Evolutionary conservation across 495 filamentous ascomycete species (phyloP).

Genomic region (Pseudevernia furfuracea): DNA sequence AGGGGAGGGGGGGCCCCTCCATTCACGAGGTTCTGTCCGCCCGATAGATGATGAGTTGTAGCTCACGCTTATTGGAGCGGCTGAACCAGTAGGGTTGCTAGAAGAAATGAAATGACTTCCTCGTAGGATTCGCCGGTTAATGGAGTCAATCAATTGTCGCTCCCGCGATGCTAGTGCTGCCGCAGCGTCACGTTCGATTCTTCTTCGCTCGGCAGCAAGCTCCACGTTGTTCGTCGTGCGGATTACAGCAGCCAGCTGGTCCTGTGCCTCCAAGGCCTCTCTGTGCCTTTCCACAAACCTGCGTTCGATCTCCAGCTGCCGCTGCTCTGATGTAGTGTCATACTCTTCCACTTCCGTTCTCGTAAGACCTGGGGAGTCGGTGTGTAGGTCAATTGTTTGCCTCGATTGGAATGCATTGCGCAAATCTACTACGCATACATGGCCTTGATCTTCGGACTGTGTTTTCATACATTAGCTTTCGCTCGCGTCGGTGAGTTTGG

Average conservation of each 20-base stretch:
- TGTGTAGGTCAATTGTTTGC: constrained; percentile 63
- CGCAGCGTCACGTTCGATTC: constrained; percentile 25
- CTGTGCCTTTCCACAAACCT: constrained; percentile 36
- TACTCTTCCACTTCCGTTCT: constrained; percentile 41
- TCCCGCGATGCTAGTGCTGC: constrained; percentile 40
- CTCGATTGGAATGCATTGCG: constrained; percentile 66
- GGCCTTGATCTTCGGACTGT: constrained; percentile 69
- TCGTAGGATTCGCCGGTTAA: constrained; percentile 29
- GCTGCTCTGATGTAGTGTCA: constrained; percentile 35
- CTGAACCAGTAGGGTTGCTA: neutral
- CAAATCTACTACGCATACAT: constrained; percentile 76
- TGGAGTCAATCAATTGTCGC: constrained; percentile 50
- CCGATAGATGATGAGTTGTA: constrained; percentile 11
- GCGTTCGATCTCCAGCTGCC: constrained; percentile 41
- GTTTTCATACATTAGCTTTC: neutral
- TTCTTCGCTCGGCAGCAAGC: constrained; percentile 30
- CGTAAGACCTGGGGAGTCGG: constrained; percentile 43
- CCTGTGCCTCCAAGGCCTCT: constrained; percentile 27
- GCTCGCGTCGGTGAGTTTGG: neutral
- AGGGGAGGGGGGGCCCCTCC: constrained; percentile 12
- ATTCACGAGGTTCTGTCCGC: constrained; percentile 10
- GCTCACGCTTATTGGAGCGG: constrained; percentile 23
- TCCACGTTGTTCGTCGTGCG: constrained; percentile 38
- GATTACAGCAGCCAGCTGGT: constrained; percentile 29
- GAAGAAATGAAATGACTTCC: constrained; percentile 14